These are phyloP conservation scores for Aspergillus vadensis DNA, from an alignment of 2,329 filamentous ascomycete species.

Conservation along the genomic window DNA sequence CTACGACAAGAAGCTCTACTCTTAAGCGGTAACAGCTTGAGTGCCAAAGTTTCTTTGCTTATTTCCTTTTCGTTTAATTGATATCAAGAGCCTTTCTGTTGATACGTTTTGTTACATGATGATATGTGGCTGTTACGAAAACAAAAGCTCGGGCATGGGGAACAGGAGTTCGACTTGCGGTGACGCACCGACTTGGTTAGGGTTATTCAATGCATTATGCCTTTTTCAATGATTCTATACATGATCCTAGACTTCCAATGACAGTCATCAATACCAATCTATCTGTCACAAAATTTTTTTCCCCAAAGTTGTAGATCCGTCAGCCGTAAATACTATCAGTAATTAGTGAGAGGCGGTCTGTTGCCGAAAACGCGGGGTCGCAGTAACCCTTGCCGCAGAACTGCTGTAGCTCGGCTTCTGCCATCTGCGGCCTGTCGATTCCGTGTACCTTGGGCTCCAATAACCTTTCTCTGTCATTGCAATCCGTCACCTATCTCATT, in stretches of 20 bases:
- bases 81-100: constrained; percentile 21
- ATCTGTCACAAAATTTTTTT: background rate
- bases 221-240: constrained; percentile 3
- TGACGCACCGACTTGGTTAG: constrained; percentile 22
- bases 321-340: background rate
- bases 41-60: background rate
- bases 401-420: background rate
- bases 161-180: constrained; percentile 35
- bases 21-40: constrained; percentile 53
- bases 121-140: constrained; percentile 33
- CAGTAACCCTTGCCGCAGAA: background rate
- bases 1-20: constrained; percentile 99
- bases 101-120: constrained; percentile 29
- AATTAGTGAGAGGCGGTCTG: background rate
- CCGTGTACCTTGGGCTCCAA: background rate
- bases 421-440: background rate
- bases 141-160: constrained; percentile 36
- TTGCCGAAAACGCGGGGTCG: constrained; percentile 1
- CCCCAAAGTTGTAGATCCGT: background rate
- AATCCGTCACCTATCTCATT: background rate
- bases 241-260: background rate
- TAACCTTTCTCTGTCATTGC: background rate
- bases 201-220: constrained; percentile 10
- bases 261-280: constrained; percentile 3
- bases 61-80: constrained; percentile 22